Conservation (phyloP, 495 filamentous ascomycete genomes). For the Lindgomyces ingoldianus region DNA sequence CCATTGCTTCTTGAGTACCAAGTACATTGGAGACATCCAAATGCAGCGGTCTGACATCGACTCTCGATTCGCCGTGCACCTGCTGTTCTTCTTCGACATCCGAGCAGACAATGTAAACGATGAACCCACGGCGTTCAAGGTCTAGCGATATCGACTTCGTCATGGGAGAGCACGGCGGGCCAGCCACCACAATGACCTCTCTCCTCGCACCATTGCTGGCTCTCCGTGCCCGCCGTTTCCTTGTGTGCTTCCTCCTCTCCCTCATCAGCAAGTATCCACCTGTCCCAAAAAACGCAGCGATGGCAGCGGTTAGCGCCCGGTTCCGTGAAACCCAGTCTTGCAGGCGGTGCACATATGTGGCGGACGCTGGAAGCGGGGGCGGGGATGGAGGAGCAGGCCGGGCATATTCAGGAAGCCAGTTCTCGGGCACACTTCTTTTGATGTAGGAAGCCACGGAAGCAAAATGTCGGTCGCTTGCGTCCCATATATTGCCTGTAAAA, state of each 20-base stretch:
- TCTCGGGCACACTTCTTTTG: conserved; percentile 22
- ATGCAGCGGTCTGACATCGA: conserved; percentile 78
- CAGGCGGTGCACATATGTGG: conserved; percentile 50
- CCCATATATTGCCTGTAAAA: conserved; percentile 28
- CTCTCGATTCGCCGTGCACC: conserved; percentile 70
- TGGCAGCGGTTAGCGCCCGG: conserved; percentile 66
- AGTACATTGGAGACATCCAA: conserved; percentile 71
- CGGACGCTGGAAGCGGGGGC: conserved; percentile 43
- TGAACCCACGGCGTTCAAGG: conserved; percentile 86
- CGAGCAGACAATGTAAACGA: conserved; percentile 84
- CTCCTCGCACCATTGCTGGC: conserved; percentile 80
- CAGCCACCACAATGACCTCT: conserved; percentile 88
- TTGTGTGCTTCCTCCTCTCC: conserved; percentile 58
- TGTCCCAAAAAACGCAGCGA: conserved; percentile 68
- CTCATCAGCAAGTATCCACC: conserved; percentile 66
- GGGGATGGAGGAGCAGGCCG: conserved; percentile 52
- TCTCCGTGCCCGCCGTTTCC: conserved; percentile 71
- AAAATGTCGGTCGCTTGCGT: conserved; percentile 32
- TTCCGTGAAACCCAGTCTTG: conserved; percentile 68
- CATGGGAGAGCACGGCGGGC: conserved; percentile 76
- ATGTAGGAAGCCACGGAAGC: conserved; percentile 25
- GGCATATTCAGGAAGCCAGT: conserved; percentile 38
- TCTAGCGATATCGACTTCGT: conserved; percentile 79
- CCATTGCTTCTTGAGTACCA: conserved; percentile 58
- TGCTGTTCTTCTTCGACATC: conserved; percentile 77